A percentile compares a stretch with the other conserved stretches of the same genome.
phyloP scores from a whole-genome alignment of 2,329 filamentous ascomycete genomes.

The Penicillium sp. region DNA sequence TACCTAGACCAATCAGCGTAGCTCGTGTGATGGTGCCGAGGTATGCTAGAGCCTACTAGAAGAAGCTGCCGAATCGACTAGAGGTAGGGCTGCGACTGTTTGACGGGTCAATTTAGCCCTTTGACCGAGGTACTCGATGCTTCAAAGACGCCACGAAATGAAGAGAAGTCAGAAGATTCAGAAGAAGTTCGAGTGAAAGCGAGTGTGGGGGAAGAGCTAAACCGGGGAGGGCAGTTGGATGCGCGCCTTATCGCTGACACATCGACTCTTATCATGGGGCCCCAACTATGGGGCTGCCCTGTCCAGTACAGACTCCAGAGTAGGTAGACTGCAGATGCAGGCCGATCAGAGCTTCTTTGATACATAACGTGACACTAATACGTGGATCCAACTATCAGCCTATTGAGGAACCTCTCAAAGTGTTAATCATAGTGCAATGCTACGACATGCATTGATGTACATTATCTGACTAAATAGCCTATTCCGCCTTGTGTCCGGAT shows the following conservation, averaged over 20 bases:
- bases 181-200: neutral
- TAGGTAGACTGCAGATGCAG: too few relatives aligned
- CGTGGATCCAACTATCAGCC: too few relatives aligned
- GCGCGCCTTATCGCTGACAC: slow-evolving; percentile 17
- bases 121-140: neutral
- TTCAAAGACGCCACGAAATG: neutral
- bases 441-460: neutral
- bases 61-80: neutral
- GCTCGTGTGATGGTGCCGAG: neutral
- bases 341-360: too few relatives aligned
- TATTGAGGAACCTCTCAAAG: too few relatives aligned
- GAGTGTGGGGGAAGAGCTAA: slow-evolving; percentile 18
- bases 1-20: neutral
- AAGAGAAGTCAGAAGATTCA: neutral
- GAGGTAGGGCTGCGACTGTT: neutral
- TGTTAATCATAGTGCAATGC: neutral
- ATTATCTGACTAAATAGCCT: neutral
- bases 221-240: slow-evolving; percentile 23
- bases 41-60: neutral
- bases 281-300: too few relatives aligned
- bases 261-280: slow-evolving; percentile 4
- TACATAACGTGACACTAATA: too few relatives aligned
- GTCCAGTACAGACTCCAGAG: too few relatives aligned
- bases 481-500: neutral
- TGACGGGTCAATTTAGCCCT: neutral